Base-by-base conservation (phyloP, 768 basidiomycete species). In the Termitomyces sp. region DNA sequence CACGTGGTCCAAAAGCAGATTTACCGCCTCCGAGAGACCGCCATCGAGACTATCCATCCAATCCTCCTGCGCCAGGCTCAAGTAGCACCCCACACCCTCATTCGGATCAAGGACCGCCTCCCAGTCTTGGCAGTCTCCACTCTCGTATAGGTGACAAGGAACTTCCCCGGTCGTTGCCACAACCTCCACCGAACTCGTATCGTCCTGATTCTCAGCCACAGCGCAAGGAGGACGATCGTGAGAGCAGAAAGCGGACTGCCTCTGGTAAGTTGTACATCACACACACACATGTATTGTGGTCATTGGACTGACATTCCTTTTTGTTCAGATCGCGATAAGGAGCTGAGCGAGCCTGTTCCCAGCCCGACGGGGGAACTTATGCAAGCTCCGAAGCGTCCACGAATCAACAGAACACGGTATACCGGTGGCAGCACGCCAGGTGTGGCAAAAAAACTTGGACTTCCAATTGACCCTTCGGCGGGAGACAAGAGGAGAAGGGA, bases 121-220 rank as follows among this genome's bases (percentile, higher is more conserved):
- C 62, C 37, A 61, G 55, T 37, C 62, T 62, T 54, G 71, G 66
- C 10, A 76, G 72, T 55, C 68, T 77, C 12, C 69, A 75, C 56
- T 79, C 84, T 49, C 82, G 86, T 46, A 82, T 87, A 57, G 73
- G 85, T 42, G 87, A 85, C 58, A 83, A 84, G 64, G 85, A 87
- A 60, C 63, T 69, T 25, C 65, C 73, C 38, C 73, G 52, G 9
- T 52, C 61, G 4, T 65, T 67, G 56, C 72, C 77, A n/a, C 76
- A 77, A 57, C 73, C 71, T 54, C 73, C 76, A 40, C 25, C 35
- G 17, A 69, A 68, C 41, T 65, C 77, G n/a, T 80, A 80, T 59
- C 79, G 81, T 49, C 66, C 69, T 50, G 82, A 83, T 35, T 47
- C 67, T 47, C 69, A 71, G 38, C 65, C 66, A 45, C 69, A 71